Conservation (phyloP, 1,284 basidiomycete genomes). For the Malassezia japonica region DNA sequence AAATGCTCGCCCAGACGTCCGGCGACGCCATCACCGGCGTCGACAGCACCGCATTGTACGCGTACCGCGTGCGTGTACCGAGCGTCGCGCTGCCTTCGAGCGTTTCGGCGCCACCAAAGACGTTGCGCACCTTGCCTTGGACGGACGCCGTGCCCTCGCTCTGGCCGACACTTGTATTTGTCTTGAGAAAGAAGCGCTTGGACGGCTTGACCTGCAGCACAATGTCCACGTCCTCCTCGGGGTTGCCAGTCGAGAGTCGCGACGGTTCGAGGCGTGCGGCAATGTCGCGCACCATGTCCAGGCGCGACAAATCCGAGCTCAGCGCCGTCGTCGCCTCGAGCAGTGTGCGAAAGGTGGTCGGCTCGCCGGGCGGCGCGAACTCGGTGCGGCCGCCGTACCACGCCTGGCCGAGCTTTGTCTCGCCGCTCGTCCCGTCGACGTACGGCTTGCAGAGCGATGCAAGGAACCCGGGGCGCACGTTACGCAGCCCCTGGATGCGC, state of each 20-base stretch:
- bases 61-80: constrained; percentile 76
- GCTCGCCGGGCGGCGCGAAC: constrained; percentile 29
- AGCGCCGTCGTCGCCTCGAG: constrained; percentile 61
- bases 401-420: constrained; percentile 18
- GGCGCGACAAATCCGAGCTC: constrained; percentile 61
- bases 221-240: constrained; percentile 69
- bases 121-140: constrained; percentile 54
- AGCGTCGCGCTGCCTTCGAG: constrained; percentile 73
- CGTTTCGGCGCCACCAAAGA: constrained; percentile 82
- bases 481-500: constrained; percentile 65
- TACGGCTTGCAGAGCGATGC: constrained; percentile 65
- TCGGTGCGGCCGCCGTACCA: constrained; percentile 43
- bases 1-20: constrained; percentile 58
- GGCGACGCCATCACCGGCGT: constrained; percentile 52
- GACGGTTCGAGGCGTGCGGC: constrained; percentile 64
- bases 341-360: constrained; percentile 45
- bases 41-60: constrained; percentile 54
- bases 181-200: constrained; percentile 70
- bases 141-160: constrained; percentile 63
- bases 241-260: constrained; percentile 54
- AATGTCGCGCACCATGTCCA: constrained; percentile 67
- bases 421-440: constrained; percentile 48
- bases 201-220: constrained; percentile 69
- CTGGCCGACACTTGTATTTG: constrained; percentile 84
- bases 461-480: constrained; percentile 71